Evolutionary conservation across 2,329 filamentous ascomycete genomes (phyloP).

Genomic region (Venturia nashicola): DNA sequence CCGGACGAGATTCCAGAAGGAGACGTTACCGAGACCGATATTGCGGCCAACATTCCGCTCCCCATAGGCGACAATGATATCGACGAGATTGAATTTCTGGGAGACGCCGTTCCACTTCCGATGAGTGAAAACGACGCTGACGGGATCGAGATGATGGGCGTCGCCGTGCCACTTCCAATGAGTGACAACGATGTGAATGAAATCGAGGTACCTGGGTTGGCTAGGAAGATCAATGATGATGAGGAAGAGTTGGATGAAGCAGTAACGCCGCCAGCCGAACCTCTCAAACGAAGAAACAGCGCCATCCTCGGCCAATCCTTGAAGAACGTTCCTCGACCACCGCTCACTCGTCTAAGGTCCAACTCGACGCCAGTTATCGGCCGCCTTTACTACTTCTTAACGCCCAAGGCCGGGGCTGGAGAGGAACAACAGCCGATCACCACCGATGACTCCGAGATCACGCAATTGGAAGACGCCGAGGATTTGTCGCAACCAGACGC

Average conservation of each 20-base stretch:
- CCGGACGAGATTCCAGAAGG: conserved; percentile 26
- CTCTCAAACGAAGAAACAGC: neutral
- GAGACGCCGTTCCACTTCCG: conserved; percentile 55
- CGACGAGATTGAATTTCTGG: conserved; percentile 69
- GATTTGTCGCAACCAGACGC: neutral
- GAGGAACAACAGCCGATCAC: neutral
- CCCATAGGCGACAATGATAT: conserved; percentile 57
- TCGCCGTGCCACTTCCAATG: conserved; percentile 51
- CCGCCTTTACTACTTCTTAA: neutral
- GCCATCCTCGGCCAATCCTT: neutral
- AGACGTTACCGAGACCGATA: conserved; percentile 29
- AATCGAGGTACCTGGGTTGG: conserved; percentile 66
- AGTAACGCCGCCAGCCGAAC: neutral
- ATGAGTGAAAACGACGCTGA: conserved; percentile 27
- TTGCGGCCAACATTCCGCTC: conserved; percentile 53
- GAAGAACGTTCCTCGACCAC: neutral
- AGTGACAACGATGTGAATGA: conserved; percentile 59
- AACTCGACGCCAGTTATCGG: conserved; percentile 4
- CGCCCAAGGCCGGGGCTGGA: neutral
- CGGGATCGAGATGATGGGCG: conserved; percentile 4
- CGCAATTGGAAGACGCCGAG: neutral
- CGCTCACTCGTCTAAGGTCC: conserved; percentile 4
- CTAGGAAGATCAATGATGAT: conserved; percentile 49
- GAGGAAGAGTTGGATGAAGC: conserved; percentile 15
- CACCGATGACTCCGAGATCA: neutral